phyloP scores from a whole-genome alignment of 805 yeast genomes.

The Wickerhamomyces chambardii region DNA sequence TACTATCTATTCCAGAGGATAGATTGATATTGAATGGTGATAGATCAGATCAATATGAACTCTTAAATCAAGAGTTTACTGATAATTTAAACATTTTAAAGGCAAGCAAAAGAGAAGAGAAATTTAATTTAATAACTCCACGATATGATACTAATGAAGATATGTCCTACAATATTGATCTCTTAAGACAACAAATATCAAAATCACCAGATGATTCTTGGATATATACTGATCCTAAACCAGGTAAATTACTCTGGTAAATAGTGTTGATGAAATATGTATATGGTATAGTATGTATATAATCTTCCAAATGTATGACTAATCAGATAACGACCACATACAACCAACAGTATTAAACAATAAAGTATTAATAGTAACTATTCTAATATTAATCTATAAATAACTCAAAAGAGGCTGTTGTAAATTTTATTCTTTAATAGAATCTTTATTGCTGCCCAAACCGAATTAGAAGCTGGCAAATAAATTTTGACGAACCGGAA shows the following conservation, averaged over 20 bases:
- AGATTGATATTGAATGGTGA: conserved; percentile 13
- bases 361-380: too few relatives aligned
- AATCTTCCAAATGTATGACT: too few relatives aligned
- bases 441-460: too few relatives aligned
- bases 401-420: too few relatives aligned
- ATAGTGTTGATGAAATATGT: too few relatives aligned
- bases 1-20: conserved; percentile 18
- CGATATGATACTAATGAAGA: neutral
- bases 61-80: conserved; percentile 10
- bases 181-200: neutral
- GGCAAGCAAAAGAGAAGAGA: neutral
- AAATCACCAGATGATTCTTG: neutral
- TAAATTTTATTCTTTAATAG: too few relatives aligned
- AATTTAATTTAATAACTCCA: neutral
- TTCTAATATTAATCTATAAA: too few relatives aligned
- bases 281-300: too few relatives aligned
- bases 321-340: too few relatives aligned
- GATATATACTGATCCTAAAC: neutral
- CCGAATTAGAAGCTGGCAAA: too few relatives aligned
- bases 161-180: neutral
- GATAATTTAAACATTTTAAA: neutral
- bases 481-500: too few relatives aligned
- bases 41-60: conserved; percentile 10
- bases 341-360: too few relatives aligned
- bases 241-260: neutral